Evolutionary conservation across 2,329 filamentous ascomycete species (phyloP).

Genomic region (Graphiopsis chlorocephala): DNA sequence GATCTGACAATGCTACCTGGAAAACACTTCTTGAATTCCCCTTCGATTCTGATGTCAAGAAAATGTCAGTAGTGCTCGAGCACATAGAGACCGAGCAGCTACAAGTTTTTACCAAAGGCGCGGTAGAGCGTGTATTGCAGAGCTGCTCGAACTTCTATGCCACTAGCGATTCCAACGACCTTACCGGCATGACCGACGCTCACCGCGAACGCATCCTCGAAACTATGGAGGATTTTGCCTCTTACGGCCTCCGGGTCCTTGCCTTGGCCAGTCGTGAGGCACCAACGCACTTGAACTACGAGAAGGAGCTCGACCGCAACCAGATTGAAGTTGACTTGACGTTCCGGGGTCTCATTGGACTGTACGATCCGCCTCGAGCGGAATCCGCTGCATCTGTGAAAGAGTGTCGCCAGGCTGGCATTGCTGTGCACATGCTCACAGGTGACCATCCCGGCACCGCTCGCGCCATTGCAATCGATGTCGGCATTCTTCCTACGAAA

Average conservation of each 20-base stretch:
- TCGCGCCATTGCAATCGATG: slow-evolving; percentile 72
- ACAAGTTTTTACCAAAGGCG: slow-evolving; percentile 62
- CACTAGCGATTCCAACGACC: slow-evolving; percentile 30
- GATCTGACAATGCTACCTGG: slow-evolving; percentile 51
- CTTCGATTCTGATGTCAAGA: slow-evolving; percentile 72
- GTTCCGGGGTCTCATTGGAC: slow-evolving; percentile 75
- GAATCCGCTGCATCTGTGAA: slow-evolving; percentile 73
- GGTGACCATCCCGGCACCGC: slow-evolving; percentile 79
- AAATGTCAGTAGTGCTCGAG: slow-evolving; percentile 68
- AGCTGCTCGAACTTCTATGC: slow-evolving; percentile 52
- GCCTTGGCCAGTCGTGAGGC: slow-evolving; percentile 56
- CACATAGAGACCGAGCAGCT: slow-evolving; percentile 54
- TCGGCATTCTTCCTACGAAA: slow-evolving; percentile 62
- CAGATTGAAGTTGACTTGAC: slow-evolving; percentile 66
- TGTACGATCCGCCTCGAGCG: slow-evolving; percentile 80
- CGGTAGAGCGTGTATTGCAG: slow-evolving; percentile 66
- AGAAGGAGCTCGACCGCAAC: slow-evolving; percentile 50
- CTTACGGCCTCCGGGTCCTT: slow-evolving; percentile 65
- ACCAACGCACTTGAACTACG: slow-evolving; percentile 26
- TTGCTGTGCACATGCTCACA: slow-evolving; percentile 82
- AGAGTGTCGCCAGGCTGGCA: slow-evolving; percentile 69
- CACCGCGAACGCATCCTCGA: slow-evolving; percentile 55
- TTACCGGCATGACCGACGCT: slow-evolving; percentile 49
- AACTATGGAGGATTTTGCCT: slow-evolving; percentile 66
- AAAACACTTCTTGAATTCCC: slow-evolving; percentile 65